Percentiles rank a stretch among this genome's conserved stretches.
Evolutionary conservation across 2,329 filamentous ascomycete genomes (phyloP).

Genomic region (Teratosphaeriaceae sp.): DNA sequence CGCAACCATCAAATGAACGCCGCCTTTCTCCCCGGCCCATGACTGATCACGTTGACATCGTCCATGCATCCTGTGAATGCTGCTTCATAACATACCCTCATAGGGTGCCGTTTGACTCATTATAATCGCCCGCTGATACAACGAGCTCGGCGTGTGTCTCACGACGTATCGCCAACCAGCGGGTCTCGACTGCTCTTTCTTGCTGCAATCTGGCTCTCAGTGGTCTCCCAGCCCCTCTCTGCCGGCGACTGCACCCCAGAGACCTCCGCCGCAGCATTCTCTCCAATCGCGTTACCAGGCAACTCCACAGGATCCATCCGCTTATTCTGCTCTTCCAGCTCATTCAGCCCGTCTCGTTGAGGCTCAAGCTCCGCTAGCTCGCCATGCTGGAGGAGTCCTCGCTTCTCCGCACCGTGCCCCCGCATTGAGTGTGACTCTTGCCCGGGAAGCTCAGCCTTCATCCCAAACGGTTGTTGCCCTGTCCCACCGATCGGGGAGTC

Average conservation of each 20-base stretch:
- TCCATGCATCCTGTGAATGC: no score
- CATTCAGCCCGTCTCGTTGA: constrained; percentile 2
- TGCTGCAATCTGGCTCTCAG: background rate
- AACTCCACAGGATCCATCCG: constrained; percentile 3
- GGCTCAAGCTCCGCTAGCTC: constrained; percentile 1
- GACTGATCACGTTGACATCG: no score
- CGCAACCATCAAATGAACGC: no score
- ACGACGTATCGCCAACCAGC: background rate
- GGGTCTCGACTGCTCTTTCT: constrained; percentile 2
- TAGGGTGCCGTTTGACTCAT: no score
- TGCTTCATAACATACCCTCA: no score
- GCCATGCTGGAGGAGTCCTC: background rate
- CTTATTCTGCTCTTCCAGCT: constrained; percentile 3
- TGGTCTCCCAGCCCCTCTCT: background rate
- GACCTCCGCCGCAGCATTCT: background rate
- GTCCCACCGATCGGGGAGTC: background rate
- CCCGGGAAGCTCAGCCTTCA: constrained; percentile 1
- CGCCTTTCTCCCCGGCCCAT: no score
- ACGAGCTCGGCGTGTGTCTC: no score
- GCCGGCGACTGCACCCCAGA: background rate
- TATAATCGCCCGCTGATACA: no score
- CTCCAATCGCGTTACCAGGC: background rate
- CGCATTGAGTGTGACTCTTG: background rate
- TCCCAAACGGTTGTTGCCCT: background rate
- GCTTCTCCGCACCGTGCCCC: background rate